Percentiles rank a stretch among this genome's conserved stretches.
phyloP scores from a whole-genome alignment of 139 green algal species.

The Chlamydomonas schloesseri region DNA sequence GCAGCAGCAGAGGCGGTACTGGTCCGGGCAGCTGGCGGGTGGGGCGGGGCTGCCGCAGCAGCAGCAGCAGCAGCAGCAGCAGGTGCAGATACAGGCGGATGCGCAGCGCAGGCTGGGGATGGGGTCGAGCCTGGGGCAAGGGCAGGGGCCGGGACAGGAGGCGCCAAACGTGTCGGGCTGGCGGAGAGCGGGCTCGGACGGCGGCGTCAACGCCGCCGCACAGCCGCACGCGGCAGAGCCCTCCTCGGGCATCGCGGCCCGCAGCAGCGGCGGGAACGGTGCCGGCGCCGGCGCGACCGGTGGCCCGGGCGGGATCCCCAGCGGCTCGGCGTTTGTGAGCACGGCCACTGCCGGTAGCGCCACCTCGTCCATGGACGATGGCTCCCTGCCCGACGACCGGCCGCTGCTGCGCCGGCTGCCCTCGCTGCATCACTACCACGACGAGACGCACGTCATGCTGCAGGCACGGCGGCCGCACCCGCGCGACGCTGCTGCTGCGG shows the following conservation, averaged over 20 bases:
- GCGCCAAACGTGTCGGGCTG: too few species aligned
- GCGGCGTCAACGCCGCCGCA: too few species aligned
- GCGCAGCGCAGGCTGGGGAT: not conserved
- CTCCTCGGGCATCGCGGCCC: not conserved
- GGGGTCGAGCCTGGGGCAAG: not conserved
- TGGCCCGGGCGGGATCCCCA: too few species aligned
- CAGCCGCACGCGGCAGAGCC: not conserved
- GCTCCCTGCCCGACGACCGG: constrained; percentile 6
- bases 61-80: constrained; percentile 5
- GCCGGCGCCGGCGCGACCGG: too few species aligned
- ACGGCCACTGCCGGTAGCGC: too few species aligned
- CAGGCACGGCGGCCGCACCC: constrained; percentile 22
- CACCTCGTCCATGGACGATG: not conserved
- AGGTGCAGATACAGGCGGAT: not conserved
- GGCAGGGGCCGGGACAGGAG: too few species aligned
- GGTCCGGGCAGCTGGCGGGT: not conserved
- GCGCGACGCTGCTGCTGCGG: not conserved
- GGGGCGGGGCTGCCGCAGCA: not conserved
- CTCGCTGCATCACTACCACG: not conserved
- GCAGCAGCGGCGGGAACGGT: not conserved
- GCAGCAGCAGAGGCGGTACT: not conserved
- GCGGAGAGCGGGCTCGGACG: too few species aligned
- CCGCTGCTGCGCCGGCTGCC: constrained; percentile 18
- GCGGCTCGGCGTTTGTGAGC: too few species aligned
- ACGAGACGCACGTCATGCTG: constrained; percentile 7